Conservation (phyloP, 768 basidiomycete genomes). For the Lactarius vividus region DNA sequence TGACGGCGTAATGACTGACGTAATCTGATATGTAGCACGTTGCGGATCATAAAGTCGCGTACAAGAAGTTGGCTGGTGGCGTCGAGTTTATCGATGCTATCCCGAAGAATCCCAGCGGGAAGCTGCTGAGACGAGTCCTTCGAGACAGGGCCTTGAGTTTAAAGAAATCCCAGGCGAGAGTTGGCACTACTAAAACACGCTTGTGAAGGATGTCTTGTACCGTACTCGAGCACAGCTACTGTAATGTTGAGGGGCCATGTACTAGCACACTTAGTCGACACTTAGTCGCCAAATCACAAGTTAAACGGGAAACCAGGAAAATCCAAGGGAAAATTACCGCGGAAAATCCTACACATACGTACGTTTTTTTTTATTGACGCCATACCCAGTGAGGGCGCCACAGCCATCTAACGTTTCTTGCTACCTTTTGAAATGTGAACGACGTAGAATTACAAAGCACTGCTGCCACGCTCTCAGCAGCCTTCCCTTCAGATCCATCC, state of each 20-base stretch:
- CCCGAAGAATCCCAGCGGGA: constrained; percentile 37
- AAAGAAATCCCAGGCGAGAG: constrained; percentile 8
- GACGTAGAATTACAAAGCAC: too few relatives aligned
- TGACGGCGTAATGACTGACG: neutral
- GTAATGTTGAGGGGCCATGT: neutral
- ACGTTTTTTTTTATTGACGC: too few relatives aligned
- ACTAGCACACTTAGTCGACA: neutral
- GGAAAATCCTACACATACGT: too few relatives aligned
- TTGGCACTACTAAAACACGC: neutral
- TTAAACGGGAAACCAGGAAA: too few relatives aligned
- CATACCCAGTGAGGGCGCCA: too few relatives aligned
- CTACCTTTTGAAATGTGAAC: too few relatives aligned
- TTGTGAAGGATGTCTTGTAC: constrained; percentile 6
- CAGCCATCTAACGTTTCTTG: too few relatives aligned
- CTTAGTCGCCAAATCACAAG: too few relatives aligned
- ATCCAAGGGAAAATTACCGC: too few relatives aligned
- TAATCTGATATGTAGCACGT: constrained; percentile 30
- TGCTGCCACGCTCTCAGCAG: too few relatives aligned
- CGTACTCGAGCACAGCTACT: neutral
- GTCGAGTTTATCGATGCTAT: constrained; percentile 39
- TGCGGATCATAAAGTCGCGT: constrained; percentile 34
- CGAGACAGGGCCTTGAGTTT: constrained; percentile 30
- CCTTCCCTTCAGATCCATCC: too few relatives aligned
- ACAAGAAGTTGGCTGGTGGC: constrained; percentile 40
- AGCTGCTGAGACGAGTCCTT: constrained; percentile 33